Evolutionary conservation across 768 basidiomycete species (phyloP), one percentile per base, ranked within the genome.

Genomic region (Agrocybe pediades): DNA sequence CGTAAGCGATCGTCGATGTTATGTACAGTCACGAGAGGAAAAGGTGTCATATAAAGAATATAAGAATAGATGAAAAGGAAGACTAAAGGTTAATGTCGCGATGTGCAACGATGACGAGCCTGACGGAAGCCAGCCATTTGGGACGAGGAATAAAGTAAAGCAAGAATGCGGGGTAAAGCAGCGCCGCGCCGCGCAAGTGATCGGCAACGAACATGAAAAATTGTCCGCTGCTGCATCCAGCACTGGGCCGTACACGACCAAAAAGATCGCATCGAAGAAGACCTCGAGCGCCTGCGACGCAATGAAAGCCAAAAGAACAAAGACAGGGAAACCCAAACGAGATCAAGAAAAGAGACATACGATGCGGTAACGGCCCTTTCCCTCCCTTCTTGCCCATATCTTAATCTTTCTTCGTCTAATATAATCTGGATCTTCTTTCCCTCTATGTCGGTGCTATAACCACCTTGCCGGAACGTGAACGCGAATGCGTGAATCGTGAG

Each of bases 331-430:
- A 41, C 27, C 26, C 16, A 26, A 21, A 47, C 19, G 33, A 24
- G 29, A 40, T 16, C 13, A 23, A 16, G 39, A 24, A 27, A 15
- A 16, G 24, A 49, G 17, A 39, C 46, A 3, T 39, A 40, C 40
- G 21, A 47, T 39, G 30, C 29, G 46, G 45, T 21, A 53, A 46
- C 21, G 63, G 65, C 33, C 63, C 63, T 54, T 65, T 67, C 16
- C 62, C 65, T 45, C 53, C 61, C 51, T 62, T 63, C 48, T 53
- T 41, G 13, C 43, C 41, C 55, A 55, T 62, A 55, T 63, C 61
- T 51, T 55, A 57, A 42, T 40, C 49, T 41, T 20, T 9, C 24
- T 29, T 42, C 17, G 19, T 26, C n/a, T 26, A 13, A n/a, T 26
- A 8, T 9, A 26, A n/a, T n/a, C 24, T 26, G 15, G 6, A 7